Evolutionary conservation across 352 stramenopile genomes (phyloP), one percentile per base, ranked within the genome.

Genomic region (Pythium dissotocum): DNA sequence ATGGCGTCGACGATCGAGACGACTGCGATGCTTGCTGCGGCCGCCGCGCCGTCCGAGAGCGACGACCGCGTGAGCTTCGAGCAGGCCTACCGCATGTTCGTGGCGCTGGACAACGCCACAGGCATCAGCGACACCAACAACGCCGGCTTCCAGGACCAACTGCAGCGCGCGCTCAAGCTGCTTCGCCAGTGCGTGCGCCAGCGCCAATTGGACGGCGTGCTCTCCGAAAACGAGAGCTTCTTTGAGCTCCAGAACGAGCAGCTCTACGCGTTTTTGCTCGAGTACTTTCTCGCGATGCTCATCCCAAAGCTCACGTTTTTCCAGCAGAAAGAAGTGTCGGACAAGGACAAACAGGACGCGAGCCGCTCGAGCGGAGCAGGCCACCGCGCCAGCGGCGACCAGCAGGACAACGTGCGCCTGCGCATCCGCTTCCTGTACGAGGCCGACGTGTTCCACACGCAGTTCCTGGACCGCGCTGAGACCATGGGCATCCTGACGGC

Each of bases 281-380:
- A 96, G 60, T 94, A 87, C 71, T 94, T 91, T 70, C 60, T 94
- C 48, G 88, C 80, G 5, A 87, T 92, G 71, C 79, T 94, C 10
- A 78, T 79, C 30, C 79, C 83, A 13, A 93, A 96, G 74, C 77
- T 90, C 56, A 87, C 70, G 30, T 91, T 91, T 64, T 90, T 93
- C 58, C 82, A 89, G 62, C n/a, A 56, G 33, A 56, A 67, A 18
- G 4, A 44, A 18, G 46, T 33, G 6, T n/a, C 4, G 3, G 36
- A 64, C 16, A 28, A 58, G 16, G 21, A 44, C 24, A 40, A 16
- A 16, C 51, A 36, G 26, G 21, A 26, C 42, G 40, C 58, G 24
- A 58, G 24, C 30, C 12, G 42, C 24, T 42, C 30, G 10, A 42
- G 16, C 57, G 53, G 53, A 26, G n/a, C 12, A 16, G 26, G 16